Percentiles rank a stretch among this genome's conserved stretches.
These are phyloP conservation scores for Chalaropsis ovoidea DNA, from an alignment of 2,329 filamentous ascomycete genomes.

Conservation along the genomic window DNA sequence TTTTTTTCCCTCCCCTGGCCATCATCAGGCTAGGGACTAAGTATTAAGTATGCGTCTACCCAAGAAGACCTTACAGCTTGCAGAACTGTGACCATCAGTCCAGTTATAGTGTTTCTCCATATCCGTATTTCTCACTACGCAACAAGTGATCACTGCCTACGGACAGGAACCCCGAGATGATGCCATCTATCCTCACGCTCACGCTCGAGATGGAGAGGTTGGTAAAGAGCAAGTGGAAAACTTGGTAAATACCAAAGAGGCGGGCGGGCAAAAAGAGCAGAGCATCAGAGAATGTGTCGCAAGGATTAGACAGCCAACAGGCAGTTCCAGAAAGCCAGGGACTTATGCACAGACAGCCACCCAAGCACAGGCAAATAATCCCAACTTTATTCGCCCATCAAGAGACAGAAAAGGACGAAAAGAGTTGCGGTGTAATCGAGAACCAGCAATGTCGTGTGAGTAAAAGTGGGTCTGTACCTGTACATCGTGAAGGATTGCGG, in stretches of 20 bases:
- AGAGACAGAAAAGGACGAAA: background rate
- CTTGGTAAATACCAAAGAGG: background rate
- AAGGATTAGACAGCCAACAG: too few relatives aligned
- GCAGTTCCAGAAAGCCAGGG: background rate
- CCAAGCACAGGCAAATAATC: background rate
- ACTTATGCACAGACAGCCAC: background rate
- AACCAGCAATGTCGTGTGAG: background rate
- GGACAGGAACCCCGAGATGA: background rate
- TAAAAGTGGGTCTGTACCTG: conserved; percentile 9
- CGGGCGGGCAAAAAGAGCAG: background rate
- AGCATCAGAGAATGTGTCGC: background rate
- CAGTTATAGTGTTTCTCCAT: too few relatives aligned
- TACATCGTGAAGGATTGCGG: conserved; percentile 3
- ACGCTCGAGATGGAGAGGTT: background rate
- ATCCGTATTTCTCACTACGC: too few relatives aligned
- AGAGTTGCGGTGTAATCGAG: conserved; percentile 5
- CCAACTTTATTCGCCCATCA: background rate
- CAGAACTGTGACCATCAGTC: too few relatives aligned
- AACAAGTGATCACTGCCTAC: background rate
- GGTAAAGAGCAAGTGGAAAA: background rate
- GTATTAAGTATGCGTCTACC: background rate
- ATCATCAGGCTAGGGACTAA: conserved; percentile 10
- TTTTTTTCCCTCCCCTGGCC: background rate
- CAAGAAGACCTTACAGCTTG: background rate
- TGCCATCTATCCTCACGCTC: background rate